phyloP scores from a whole-genome alignment of 2,329 filamentous ascomycete genomes.

The Aspergillus transmontanensis region DNA sequence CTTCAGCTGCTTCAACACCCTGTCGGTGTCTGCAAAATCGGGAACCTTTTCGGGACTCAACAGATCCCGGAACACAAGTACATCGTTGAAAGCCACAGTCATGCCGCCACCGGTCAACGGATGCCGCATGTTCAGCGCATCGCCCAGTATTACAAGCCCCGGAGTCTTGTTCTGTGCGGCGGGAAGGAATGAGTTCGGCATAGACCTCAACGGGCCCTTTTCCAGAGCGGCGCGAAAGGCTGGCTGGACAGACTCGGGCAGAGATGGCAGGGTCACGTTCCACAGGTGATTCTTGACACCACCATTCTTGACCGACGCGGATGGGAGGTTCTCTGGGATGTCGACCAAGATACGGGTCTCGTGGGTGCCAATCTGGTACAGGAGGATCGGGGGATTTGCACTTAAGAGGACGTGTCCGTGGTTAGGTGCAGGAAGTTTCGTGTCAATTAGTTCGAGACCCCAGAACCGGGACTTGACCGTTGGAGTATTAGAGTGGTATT shows the following conservation, averaged over 20 bases:
- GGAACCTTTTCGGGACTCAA: conserved; percentile 71
- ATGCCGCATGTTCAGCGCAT: conserved; percentile 99
- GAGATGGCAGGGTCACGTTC: conserved; percentile 74
- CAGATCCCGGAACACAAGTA: conserved; percentile 72
- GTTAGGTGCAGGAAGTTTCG: conserved; percentile 70
- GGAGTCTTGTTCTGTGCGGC: conserved; percentile 70
- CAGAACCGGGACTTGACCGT: conserved; percentile 85
- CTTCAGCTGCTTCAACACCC: conserved; percentile 69
- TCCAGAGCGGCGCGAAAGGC: conserved; percentile 76
- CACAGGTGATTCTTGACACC: conserved; percentile 83
- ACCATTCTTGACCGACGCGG: conserved; percentile 72
- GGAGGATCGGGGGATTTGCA: conserved; percentile 74
- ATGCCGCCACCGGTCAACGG: conserved; percentile 95
- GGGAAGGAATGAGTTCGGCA: conserved; percentile 96
- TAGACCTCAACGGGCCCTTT: conserved; percentile 76
- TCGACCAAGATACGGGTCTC: conserved; percentile 91
- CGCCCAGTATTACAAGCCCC: conserved; percentile 81
- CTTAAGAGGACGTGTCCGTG: conserved; percentile 89
- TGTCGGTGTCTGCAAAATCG: conserved; percentile 65
- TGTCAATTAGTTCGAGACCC: conserved; percentile 88
- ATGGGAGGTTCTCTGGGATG: conserved; percentile 75
- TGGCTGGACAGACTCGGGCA: conserved; percentile 72
- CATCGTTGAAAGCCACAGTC: conserved; percentile 96
- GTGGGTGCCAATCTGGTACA: conserved; percentile 96
- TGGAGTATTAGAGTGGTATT: conserved; percentile 68